Conservation (phyloP, 176 grass and related monocot genomes). For the Pontederia paniculata region DNA sequence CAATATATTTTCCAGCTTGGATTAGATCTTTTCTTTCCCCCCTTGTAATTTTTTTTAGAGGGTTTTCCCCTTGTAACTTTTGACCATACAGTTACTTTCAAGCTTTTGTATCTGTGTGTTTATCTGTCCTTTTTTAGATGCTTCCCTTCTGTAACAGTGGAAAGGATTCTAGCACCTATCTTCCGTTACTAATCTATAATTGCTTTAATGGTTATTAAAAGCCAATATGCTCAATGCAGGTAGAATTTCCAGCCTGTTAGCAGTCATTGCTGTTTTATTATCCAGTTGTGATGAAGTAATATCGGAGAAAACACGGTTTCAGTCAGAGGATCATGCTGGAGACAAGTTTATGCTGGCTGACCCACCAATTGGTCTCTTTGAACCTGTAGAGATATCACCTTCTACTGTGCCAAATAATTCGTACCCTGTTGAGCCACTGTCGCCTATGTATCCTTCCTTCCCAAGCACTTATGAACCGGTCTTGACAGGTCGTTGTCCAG, state of each 20-base stretch:
- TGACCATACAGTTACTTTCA: too few species aligned
- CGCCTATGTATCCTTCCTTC: constrained; percentile 82
- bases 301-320: constrained; percentile 48
- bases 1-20: too few species aligned
- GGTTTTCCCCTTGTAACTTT: too few species aligned
- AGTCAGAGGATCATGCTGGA: constrained; percentile 27
- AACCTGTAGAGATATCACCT: constrained; percentile 88
- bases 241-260: constrained; percentile 13
- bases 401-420: constrained; percentile 56
- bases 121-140: too few species aligned
- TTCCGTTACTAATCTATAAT: too few species aligned
- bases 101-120: too few species aligned
- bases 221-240: not conserved
- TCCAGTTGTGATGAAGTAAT: constrained; percentile 41
- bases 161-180: too few species aligned
- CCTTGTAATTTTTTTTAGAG: too few species aligned
- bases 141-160: too few species aligned
- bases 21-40: too few species aligned
- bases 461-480: constrained; percentile 61
- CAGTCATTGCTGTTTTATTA: constrained; percentile 49
- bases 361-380: constrained; percentile 83
- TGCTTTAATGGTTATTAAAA: too few species aligned
- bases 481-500: constrained; percentile 77
- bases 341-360: constrained; percentile 84
- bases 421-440: constrained; percentile 60